Percentiles rank a stretch among this genome's conserved stretches.
phyloP scores from a whole-genome alignment of 2,329 filamentous ascomycete species.

The Emmonsiellopsis sp. region DNA sequence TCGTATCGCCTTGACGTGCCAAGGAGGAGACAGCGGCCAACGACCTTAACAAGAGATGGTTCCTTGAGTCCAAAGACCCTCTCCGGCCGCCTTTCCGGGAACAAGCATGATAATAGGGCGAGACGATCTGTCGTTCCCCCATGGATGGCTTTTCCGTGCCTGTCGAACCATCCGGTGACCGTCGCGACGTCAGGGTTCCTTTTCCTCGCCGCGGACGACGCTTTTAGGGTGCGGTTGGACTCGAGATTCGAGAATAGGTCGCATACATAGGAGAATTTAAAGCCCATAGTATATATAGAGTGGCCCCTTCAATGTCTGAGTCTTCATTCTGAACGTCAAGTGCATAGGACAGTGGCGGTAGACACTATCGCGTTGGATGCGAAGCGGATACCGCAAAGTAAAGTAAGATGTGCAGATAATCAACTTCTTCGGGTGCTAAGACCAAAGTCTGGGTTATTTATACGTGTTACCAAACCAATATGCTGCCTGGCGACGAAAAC shows the following conservation, averaged over 20 bases:
- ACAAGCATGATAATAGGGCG: constrained; percentile 63
- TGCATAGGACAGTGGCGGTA: not conserved
- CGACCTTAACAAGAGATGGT: constrained; percentile 51
- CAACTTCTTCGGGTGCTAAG: too few species aligned
- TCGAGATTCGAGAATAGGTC: constrained; percentile 63
- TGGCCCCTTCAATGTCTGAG: constrained; percentile 1
- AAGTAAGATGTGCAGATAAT: too few species aligned
- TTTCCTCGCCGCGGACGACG: constrained; percentile 19
- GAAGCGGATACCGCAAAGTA: too few species aligned
- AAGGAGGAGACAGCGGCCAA: constrained; percentile 58
- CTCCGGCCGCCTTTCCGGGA: constrained; percentile 68
- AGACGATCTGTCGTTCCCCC: constrained; percentile 46
- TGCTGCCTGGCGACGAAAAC: too few species aligned
- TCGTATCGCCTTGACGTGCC: constrained; percentile 51
- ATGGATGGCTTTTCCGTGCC: constrained; percentile 51
- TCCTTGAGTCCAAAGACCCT: constrained; percentile 65
- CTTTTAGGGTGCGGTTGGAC: constrained; percentile 30
- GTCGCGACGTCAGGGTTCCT: constrained; percentile 31
- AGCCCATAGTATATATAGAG: constrained; percentile 26
- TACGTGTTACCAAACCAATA: too few species aligned
- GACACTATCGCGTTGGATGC: too few species aligned
- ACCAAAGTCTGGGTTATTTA: too few species aligned
- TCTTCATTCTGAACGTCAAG: not conserved
- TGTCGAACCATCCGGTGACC: constrained; percentile 59
- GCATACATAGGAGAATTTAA: constrained; percentile 60